These are phyloP conservation scores for Berberis thunbergii DNA, from an alignment of 164 flowering plant species.

Conservation along the genomic window DNA sequence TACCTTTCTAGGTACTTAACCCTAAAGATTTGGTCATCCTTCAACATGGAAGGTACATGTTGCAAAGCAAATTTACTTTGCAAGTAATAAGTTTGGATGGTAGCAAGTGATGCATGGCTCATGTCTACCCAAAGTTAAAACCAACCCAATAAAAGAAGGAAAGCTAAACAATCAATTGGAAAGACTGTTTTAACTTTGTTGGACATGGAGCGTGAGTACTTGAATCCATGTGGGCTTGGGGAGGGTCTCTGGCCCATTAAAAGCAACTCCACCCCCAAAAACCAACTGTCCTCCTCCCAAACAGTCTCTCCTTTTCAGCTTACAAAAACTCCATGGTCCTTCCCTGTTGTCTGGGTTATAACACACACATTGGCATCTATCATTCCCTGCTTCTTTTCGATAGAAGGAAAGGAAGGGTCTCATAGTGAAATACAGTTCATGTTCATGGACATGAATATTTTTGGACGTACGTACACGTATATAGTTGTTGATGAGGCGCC, in stretches of 20 bases:
- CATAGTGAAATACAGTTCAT: too few species aligned
- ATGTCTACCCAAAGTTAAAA: not conserved
- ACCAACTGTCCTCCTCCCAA: not conserved
- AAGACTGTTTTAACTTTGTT: conserved; percentile 17
- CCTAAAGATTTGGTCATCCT: too few species aligned
- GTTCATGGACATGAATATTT: too few species aligned
- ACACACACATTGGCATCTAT: too few species aligned
- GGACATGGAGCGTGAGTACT: conserved; percentile 17
- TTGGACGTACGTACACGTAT: too few species aligned
- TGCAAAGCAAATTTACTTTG: too few species aligned
- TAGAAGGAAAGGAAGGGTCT: too few species aligned
- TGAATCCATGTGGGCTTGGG: not conserved
- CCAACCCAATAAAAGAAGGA: conserved; percentile 5
- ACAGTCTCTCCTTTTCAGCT: not conserved
- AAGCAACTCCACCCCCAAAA: not conserved
- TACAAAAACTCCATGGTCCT: too few species aligned
- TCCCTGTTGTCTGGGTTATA: not conserved
- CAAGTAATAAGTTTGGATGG: not conserved
- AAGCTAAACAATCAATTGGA: not conserved
- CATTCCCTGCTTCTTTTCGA: too few species aligned
- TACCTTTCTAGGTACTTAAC: too few species aligned
- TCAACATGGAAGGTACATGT: not conserved
- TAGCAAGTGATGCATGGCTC: not conserved
- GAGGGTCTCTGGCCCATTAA: not conserved
- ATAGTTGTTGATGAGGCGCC: too few species aligned